Evolutionary conservation across 2,329 filamentous ascomycete genomes (phyloP), one percentile per base, ranked within the genome.

Genomic region (Cladosporium sp.): DNA sequence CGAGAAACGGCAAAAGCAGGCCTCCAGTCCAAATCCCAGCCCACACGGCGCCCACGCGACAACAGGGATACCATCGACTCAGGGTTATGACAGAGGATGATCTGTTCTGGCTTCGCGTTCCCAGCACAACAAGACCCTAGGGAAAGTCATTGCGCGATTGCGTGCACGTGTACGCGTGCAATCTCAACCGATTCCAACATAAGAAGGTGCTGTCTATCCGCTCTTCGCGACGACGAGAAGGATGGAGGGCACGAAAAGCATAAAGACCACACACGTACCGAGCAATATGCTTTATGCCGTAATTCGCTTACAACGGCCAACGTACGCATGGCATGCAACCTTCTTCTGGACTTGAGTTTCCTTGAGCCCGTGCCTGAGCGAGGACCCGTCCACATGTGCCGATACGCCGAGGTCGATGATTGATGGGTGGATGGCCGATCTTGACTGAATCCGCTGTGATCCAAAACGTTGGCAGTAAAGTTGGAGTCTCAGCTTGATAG

Each of bases 11-110:
- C 24, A 14, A 41, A 21, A 34, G 18, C 41, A 32, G 38, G 32
- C 38, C 41, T 60, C 28, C 34, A 32, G 58, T 26, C 15, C 54
- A 14, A 14, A 28, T n/a, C n/a, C 32, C n/a, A 63, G 47, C 21
- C 34, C 51, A 57, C 61, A 64, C 61, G 38, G 61, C 38, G 24
- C 18, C 61, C 61, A 64, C 61, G 61, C 61, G 61, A 64, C 61
- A 47, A 47, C 61, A 64, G 55, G 61, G 61, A 55, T 64, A n/a
- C 14, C 15, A 38, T n/a, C 61, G 51, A 64, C 51, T 57, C 61
- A 64, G 51, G 49, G 59, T 32, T 32, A 11, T 32, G 52, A 21
- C 30, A 34, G 26, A 47, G 7, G 14, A 38, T 30, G 57, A 30
- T 59, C 57, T 44, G 36, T 41, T 54, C 57, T 41, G 28, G 8